Conservation (phyloP, 176 grass and related monocot species). For the Triticum timopheevii region DNA sequence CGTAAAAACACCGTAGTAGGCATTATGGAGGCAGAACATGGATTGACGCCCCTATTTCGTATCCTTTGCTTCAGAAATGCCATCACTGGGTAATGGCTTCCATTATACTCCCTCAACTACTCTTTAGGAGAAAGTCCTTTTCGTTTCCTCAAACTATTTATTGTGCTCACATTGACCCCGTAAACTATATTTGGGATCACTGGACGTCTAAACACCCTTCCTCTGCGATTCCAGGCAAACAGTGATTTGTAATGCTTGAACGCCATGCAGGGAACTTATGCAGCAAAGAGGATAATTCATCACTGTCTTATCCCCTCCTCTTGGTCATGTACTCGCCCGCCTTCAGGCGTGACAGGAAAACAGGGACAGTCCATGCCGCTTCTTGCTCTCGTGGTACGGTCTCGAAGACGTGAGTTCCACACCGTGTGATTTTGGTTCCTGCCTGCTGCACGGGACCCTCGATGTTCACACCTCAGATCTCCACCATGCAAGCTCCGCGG, state of each 20-base stretch:
- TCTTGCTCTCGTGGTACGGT: neutral
- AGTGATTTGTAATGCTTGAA: neutral
- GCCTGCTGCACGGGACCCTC: neutral
- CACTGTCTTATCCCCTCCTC: neutral
- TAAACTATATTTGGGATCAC: neutral
- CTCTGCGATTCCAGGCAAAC: neutral
- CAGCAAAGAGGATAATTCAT: neutral
- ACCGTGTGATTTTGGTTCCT: neutral
- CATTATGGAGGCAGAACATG: conserved; percentile 92
- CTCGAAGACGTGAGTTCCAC: neutral
- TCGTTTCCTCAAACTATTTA: neutral
- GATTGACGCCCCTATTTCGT: conserved; percentile 74
- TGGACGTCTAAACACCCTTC: neutral
- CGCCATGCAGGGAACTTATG: neutral
- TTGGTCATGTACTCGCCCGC: neutral
- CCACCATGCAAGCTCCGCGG: neutral
- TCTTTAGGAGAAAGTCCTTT: neutral
- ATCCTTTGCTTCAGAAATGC: conserved; percentile 55
- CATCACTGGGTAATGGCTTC: conserved; percentile 1
- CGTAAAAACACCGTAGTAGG: conserved; percentile 92
- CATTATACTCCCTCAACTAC: neutral
- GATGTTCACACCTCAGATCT: neutral
- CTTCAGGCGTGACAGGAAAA: neutral
- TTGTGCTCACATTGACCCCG: neutral
- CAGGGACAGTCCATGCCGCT: neutral